Percentiles rank a stretch among this genome's conserved stretches.
Conservation (phyloP, 805 yeast genomes). For the Zygosaccharomyces bisporus region DNA sequence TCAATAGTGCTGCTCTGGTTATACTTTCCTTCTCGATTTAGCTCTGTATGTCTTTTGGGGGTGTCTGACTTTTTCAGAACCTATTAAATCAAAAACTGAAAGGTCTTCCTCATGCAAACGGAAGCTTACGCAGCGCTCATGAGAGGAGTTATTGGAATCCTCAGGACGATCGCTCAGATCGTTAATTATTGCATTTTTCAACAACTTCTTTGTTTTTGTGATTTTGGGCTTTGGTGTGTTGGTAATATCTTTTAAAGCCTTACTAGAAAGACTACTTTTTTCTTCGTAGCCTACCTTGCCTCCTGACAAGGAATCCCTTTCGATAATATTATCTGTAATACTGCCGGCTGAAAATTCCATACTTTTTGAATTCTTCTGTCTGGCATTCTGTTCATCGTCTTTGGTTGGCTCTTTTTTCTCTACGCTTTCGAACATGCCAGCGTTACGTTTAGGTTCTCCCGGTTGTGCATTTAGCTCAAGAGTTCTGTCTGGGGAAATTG, state of each 20-base stretch:
- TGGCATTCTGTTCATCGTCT: neutral
- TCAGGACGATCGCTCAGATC: conserved; percentile 26
- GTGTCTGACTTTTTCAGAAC: conserved; percentile 24
- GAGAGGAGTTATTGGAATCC: conserved; percentile 7
- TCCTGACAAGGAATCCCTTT: neutral
- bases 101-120: conserved; percentile 35
- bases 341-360: neutral
- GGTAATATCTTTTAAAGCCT: conserved; percentile 19
- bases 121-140: conserved; percentile 20
- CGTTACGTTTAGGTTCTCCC: neutral
- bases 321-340: conserved; percentile 4
- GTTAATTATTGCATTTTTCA: conserved; percentile 33
- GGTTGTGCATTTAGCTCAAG: neutral
- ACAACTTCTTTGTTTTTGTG: conserved; percentile 24
- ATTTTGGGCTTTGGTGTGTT: conserved; percentile 18
- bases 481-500: conserved; percentile 2
- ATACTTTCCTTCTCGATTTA: conserved; percentile 12
- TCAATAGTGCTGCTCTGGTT: conserved; percentile 1
- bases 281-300: neutral
- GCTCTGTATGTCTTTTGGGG: conserved; percentile 28
- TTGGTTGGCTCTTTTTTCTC: neutral
- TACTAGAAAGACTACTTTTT: conserved; percentile 1
- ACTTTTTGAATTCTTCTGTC: neutral
- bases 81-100: conserved; percentile 43
- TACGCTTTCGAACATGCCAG: neutral